Base-by-base conservation (phyloP, 2,329 filamentous ascomycete species). In the Colletotrichum shisoi region DNA sequence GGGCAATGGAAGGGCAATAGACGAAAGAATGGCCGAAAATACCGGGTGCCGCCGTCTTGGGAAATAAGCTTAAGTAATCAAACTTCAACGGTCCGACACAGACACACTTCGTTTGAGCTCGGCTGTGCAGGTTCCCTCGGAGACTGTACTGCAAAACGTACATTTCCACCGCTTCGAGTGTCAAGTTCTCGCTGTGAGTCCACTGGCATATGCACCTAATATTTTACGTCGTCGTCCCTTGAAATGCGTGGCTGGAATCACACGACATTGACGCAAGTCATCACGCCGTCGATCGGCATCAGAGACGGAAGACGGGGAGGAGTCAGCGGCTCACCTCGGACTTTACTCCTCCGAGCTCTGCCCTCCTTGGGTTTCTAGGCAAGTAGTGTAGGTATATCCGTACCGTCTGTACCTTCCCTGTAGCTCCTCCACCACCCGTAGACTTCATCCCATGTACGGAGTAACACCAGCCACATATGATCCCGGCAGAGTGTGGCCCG, bases 1-100 rank as follows among this genome's bases (percentile, higher is more conserved):
- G 52, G 34, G 21, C 46, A 17, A 24, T 19, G 13, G 53, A 60
- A 60, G 52, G 34, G 21, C 46, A 17, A 24, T 19, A 15, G 31
- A 45, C 15, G 46, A 24, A 9, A 21, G 21, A 24, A 37, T 57
- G 52, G 19, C 45, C 37, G 48, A 34, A 63, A 67, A 63, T 53
- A 19, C 52, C 31, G 54, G 59, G 60, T 67, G 60, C 60, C 39
- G 7, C 31, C 21, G 44, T 49, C 27, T 19, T 27, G 12, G 2
- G n/a, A 31, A 37, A 42, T 46, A 54, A 63, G 64, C 64, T 67
- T 67, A 63, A 44, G 60, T 67, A 63, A 67, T 67, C 64, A 58
- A n/a, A 57, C 60, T 58, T 11, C 40, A 24, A 46, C 46, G 21
- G 52, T 31, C 31, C n/a, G 27, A 40, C 5, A 19, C 48, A 12